Conservation (phyloP, 345 rosid species). For the Populus nigra region DNA sequence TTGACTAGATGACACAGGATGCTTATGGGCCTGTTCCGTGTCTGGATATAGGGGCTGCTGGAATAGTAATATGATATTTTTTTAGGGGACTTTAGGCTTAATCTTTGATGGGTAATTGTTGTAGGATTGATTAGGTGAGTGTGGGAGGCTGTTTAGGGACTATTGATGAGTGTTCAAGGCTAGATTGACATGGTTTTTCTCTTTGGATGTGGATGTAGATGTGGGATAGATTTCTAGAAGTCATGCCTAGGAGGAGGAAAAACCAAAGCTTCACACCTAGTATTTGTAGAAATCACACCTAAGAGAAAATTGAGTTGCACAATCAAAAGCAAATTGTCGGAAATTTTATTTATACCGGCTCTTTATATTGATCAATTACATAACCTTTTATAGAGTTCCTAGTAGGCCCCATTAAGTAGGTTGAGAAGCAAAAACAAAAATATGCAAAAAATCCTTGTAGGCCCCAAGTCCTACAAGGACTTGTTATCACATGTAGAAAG, state of each 20-base stretch:
- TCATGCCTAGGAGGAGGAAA: too few species aligned
- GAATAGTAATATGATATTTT: neutral
- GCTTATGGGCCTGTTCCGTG: neutral
- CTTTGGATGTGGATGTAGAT: neutral
- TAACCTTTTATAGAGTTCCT: neutral
- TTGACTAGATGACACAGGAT: neutral
- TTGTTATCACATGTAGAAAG: too few species aligned
- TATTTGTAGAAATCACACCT: neutral
- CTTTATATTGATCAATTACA: neutral
- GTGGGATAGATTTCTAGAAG: too few species aligned
- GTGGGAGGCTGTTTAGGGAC: neutral
- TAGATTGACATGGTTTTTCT: neutral
- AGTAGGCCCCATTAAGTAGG: neutral
- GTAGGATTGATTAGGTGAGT: neutral
- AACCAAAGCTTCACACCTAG: neutral
- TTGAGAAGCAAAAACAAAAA: too few species aligned
- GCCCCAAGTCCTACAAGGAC: too few species aligned
- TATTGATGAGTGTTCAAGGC: neutral
- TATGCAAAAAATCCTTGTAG: too few species aligned
- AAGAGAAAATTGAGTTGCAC: neutral
- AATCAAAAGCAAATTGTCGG: neutral
- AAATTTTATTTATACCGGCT: neutral
- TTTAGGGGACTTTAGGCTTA: neutral
- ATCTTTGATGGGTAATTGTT: neutral
- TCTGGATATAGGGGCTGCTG: neutral